Evolutionary conservation across 441 rosid species (phyloP).

Genomic region (Metrosideros polymorpha): DNA sequence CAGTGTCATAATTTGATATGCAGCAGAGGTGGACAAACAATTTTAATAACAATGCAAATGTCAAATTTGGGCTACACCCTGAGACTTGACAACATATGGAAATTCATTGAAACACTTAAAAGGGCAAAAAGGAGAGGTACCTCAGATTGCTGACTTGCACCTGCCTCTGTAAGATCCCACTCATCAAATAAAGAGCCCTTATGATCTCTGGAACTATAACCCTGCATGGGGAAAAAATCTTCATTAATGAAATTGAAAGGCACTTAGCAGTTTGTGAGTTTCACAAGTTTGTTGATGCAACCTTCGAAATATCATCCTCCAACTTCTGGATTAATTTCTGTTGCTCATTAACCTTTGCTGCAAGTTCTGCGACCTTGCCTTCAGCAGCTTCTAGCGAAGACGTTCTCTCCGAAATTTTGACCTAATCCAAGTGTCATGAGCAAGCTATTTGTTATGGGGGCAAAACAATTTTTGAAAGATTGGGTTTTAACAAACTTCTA

Average conservation of each 20-base stretch:
- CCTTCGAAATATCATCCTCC: conserved; percentile 98
- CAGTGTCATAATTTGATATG: background rate
- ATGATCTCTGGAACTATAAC: conserved; percentile 79
- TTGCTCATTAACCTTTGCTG: conserved; percentile 69
- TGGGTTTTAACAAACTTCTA: background rate
- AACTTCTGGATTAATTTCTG: conserved; percentile 85
- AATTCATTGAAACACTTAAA: background rate
- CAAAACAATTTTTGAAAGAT: background rate
- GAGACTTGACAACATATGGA: background rate
- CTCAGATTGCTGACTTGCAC: conserved; percentile 62
- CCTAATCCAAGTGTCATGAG: conserved; percentile 27
- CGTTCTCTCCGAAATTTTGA: conserved; percentile 78
- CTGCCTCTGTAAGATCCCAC: conserved; percentile 90
- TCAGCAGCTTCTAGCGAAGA: conserved; percentile 78
- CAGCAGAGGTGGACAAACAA: background rate
- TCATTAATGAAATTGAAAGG: background rate
- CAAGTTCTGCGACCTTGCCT: conserved; percentile 63
- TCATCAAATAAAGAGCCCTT: conserved; percentile 68
- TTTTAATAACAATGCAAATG: background rate
- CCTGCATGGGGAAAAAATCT: conserved; percentile 34
- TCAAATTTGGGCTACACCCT: background rate
- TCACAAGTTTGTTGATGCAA: conserved; percentile 15
- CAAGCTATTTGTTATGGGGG: background rate
- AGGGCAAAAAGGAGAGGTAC: conserved; percentile 23
- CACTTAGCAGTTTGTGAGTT: background rate